A percentile compares a stretch with the other conserved stretches of the same genome.
These are phyloP conservation scores for Perilla frutescens DNA, from an alignment of 257 asterid species.

Conservation along the genomic window DNA sequence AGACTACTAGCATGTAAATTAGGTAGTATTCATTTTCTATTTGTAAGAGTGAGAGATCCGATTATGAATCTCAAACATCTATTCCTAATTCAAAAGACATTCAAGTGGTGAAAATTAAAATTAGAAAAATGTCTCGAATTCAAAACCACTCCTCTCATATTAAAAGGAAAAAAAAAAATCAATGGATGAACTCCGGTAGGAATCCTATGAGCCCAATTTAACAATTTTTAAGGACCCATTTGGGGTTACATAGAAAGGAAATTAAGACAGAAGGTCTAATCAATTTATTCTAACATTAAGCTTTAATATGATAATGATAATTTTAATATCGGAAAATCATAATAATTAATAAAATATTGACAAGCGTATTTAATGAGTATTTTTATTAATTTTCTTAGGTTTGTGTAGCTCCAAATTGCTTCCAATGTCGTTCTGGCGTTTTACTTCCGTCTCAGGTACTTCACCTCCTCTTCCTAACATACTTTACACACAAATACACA, in stretches of 20 bases:
- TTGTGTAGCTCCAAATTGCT: slow-evolving; percentile 28
- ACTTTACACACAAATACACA: background rate
- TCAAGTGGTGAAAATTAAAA: too few relatives aligned
- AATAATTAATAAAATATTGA: background rate
- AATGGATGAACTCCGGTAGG: background rate
- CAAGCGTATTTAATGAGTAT: slow-evolving; percentile 27
- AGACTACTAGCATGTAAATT: too few relatives aligned
- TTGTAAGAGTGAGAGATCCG: too few relatives aligned
- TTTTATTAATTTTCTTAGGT: slow-evolving; percentile 25
- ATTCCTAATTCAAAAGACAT: too few relatives aligned
- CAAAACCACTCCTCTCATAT: too few relatives aligned
- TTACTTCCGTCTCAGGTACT: slow-evolving; percentile 41
- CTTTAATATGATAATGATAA: background rate
- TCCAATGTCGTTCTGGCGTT: slow-evolving; percentile 28
- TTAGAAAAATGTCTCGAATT: too few relatives aligned
- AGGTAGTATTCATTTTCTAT: too few relatives aligned
- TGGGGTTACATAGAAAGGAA: background rate
- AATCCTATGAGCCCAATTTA: background rate
- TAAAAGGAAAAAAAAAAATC: background rate
- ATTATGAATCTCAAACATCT: too few relatives aligned
- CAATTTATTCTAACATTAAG: background rate
- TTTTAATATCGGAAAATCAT: background rate
- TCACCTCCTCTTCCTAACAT: slow-evolving; percentile 32
- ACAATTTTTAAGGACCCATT: background rate
- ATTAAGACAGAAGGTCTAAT: background rate